Evolutionary conservation across 148 eudicot species (phyloP).

Genomic region (Rhododendron ovatum): DNA sequence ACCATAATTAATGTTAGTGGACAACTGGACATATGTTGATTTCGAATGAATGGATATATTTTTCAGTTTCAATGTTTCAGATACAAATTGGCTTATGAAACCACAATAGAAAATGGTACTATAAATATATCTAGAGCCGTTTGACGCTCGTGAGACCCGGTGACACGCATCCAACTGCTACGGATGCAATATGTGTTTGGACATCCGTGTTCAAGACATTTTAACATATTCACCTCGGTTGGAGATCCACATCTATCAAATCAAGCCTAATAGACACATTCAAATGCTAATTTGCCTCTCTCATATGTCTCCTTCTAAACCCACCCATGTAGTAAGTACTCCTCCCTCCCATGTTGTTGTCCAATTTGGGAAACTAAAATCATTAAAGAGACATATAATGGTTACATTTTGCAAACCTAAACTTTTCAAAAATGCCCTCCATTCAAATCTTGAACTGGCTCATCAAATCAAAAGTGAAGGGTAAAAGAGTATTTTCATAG

Average conservation of each 20-base stretch:
- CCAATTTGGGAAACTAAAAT: too few relatives aligned
- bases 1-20: not conserved
- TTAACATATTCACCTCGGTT: not conserved
- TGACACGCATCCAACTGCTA: too few relatives aligned
- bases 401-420: too few relatives aligned
- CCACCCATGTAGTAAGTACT: not conserved
- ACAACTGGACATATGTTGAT: not conserved
- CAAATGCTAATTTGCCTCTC: too few relatives aligned
- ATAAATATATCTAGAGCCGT: not conserved
- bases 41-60: not conserved
- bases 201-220: not conserved
- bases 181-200: not conserved
- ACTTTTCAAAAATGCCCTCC: too few relatives aligned
- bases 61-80: not conserved
- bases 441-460: too few relatives aligned
- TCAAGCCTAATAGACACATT: not conserved
- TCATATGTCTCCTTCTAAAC: not conserved
- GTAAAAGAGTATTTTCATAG: too few relatives aligned
- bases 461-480: too few relatives aligned
- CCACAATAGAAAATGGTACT: too few relatives aligned
- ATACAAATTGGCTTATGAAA: not conserved
- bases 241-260: not conserved
- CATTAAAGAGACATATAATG: too few relatives aligned
- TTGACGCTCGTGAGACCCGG: not conserved
- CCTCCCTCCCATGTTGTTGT: too few relatives aligned